Evolutionary conservation across 805 yeast genomes (phyloP).

Genomic region (Alloascoidea hylecoeti): DNA sequence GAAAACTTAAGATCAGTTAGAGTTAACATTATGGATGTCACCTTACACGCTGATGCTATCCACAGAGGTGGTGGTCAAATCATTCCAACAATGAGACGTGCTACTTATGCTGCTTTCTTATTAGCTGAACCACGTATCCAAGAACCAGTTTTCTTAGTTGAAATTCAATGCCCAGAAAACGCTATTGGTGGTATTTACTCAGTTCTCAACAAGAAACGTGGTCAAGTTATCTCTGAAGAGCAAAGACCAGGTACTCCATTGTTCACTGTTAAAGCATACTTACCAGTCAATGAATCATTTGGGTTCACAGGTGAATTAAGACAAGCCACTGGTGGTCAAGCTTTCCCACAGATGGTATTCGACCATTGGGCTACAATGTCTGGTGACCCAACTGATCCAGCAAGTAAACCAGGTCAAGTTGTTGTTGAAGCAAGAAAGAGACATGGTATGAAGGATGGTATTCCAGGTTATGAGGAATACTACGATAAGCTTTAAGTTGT

Average conservation of each 20-base stretch:
- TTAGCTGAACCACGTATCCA: slow-evolving; percentile 87
- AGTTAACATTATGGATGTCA: slow-evolving; percentile 84
- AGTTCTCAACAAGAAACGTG: slow-evolving; percentile 85
- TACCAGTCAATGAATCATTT: slow-evolving; percentile 87
- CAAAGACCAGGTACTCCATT: slow-evolving; percentile 96
- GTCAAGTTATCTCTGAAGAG: slow-evolving; percentile 87
- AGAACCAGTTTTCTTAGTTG: slow-evolving; percentile 86
- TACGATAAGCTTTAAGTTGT: slow-evolving; percentile 36
- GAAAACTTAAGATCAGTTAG: slow-evolving; percentile 77
- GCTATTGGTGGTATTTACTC: slow-evolving; percentile 95
- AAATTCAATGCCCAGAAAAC: slow-evolving; percentile 86
- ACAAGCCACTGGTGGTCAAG: slow-evolving; percentile 95
- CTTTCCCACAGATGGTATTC: slow-evolving; percentile 92
- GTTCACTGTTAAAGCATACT: slow-evolving; percentile 87
- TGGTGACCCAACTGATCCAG: slow-evolving; percentile 75
- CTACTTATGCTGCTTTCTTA: slow-evolving; percentile 79
- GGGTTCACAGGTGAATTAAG: slow-evolving; percentile 91
- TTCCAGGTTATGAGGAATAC: slow-evolving; percentile 91
- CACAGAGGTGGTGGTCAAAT: slow-evolving; percentile 97
- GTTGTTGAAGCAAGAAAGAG: slow-evolving; percentile 56
- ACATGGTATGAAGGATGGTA: slow-evolving; percentile 78
- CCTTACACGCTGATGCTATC: slow-evolving; percentile 88
- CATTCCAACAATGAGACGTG: slow-evolving; percentile 95
- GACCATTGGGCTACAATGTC: slow-evolving; percentile 74
- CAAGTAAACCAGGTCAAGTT: slow-evolving; percentile 38